A percentile compares a stretch with the other conserved stretches of the same genome.
These are phyloP conservation scores for Lignosus rhinocerotis DNA, from an alignment of 1,284 basidiomycete genomes.

Conservation along the genomic window DNA sequence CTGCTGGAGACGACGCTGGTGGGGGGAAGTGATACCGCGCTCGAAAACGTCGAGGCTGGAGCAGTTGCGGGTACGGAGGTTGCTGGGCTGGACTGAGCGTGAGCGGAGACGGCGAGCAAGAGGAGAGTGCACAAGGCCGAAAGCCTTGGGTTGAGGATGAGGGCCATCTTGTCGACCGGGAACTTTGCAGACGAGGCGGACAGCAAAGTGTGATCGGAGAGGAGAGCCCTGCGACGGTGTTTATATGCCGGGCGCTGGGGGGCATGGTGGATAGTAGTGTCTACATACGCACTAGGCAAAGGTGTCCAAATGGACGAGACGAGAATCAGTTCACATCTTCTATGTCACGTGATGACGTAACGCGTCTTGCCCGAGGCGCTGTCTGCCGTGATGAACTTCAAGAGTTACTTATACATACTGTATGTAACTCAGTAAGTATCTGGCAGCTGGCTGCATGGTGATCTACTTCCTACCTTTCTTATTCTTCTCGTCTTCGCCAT, in stretches of 20 bases:
- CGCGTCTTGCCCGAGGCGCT: too few relatives aligned
- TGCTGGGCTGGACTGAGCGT: slow-evolving; percentile 8
- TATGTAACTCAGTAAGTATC: too few relatives aligned
- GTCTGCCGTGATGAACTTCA: too few relatives aligned
- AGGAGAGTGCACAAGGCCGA: slow-evolving; percentile 22
- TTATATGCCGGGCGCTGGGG: slow-evolving; percentile 7
- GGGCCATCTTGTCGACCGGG: slow-evolving; percentile 11
- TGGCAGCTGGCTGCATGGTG: too few relatives aligned
- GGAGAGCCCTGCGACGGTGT: slow-evolving; percentile 5
- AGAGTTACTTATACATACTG: too few relatives aligned
- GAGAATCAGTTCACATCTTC: too few relatives aligned
- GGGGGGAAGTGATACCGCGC: neutral
- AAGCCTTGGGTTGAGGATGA: slow-evolving; percentile 20
- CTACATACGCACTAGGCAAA: too few relatives aligned
- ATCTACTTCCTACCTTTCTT: too few relatives aligned
- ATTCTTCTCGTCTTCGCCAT: too few relatives aligned
- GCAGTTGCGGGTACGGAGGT: slow-evolving; percentile 4
- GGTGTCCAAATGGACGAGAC: too few relatives aligned
- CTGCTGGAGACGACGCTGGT: neutral
- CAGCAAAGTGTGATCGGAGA: slow-evolving; percentile 6
- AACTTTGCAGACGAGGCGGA: neutral
- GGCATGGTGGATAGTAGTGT: neutral
- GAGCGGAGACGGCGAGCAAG: slow-evolving; percentile 13
- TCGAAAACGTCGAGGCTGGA: neutral
- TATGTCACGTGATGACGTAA: too few relatives aligned